Evolutionary conservation across 768 basidiomycete genomes (phyloP).

Genomic region (Ramaria rubella): DNA sequence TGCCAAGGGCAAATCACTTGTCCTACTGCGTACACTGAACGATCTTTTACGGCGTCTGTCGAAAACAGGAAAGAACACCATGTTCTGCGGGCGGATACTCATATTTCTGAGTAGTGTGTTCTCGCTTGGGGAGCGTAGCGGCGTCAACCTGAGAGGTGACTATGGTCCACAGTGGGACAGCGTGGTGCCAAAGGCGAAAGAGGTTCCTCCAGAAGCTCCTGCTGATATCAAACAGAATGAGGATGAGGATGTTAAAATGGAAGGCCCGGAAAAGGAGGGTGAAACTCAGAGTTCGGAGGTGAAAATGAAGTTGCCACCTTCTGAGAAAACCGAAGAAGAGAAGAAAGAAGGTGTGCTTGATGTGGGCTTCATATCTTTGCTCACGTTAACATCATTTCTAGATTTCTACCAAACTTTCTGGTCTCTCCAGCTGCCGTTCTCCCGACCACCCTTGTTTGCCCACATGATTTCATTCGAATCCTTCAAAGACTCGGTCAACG

Average conservation of each 20-base stretch:
- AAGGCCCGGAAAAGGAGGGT: neutral
- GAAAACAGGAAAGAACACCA: conserved; percentile 77
- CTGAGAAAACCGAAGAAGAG: conserved; percentile 25
- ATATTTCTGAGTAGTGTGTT: conserved; percentile 83
- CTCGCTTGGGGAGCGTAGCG: conserved; percentile 81
- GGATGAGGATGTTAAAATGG: conserved; percentile 22
- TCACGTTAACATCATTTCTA: conserved; percentile 19
- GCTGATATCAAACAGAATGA: conserved; percentile 15
- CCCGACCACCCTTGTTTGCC: conserved; percentile 67
- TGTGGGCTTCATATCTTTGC: neutral
- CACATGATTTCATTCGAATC: conserved; percentile 46
- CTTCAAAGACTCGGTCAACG: conserved; percentile 66
- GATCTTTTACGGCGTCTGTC: conserved; percentile 82
- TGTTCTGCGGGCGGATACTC: conserved; percentile 85
- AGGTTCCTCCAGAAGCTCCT: conserved; percentile 19
- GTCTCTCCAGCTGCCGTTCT: conserved; percentile 82
- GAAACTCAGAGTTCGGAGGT: conserved; percentile 21
- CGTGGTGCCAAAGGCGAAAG: conserved; percentile 33
- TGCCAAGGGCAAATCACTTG: conserved; percentile 81
- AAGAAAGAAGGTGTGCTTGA: conserved; percentile 54
- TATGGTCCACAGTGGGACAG: conserved; percentile 76
- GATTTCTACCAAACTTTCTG: conserved; percentile 88
- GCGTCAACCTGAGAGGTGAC: conserved; percentile 87
- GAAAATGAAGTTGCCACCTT: conserved; percentile 7
- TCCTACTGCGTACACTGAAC: conserved; percentile 78